Base-by-base conservation (phyloP, 257 asterid genomes). In the Solanum bulbocastanum region DNA sequence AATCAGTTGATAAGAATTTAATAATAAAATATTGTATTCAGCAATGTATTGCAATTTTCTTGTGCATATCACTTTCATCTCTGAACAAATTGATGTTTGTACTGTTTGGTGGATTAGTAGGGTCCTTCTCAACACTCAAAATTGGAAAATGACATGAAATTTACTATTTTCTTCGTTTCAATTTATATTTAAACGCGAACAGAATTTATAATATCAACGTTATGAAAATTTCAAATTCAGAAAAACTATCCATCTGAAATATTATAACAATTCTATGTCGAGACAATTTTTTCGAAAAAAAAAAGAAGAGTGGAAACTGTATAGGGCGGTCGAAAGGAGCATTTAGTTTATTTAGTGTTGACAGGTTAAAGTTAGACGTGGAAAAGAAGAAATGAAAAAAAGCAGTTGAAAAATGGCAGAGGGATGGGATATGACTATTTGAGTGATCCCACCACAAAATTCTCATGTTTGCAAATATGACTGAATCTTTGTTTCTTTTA, bases 321-420 rank as follows among this genome's bases (percentile, higher is more conserved):
- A 7, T 58, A 18, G 32, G 69, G 30, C 23, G 23, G 62, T 52
- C 14, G 12, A 60, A 60, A 60, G 30, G 69, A 9, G 15, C 71
- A 62, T 62, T 62, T 62, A n/a, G 32, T 62, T 62, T 62, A 23
- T 62, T n/a, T 62, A 23, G 32, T 62, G 71, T 62, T 5, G 71
- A 62, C 71, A 62, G 16, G 71, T n/a, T 62, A 62, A 39, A 79
- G 92, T 91, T 86, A 90, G 83, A 88, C 92, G 92, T 90, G 92
- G 87, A 90, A 91, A 88, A 91, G 89, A 90, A 90, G 93, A 91
- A 36, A 74, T 32, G 76, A 88, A 85, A 83, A n/a, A 46, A 56
- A 69, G 84, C 84, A 65, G 83, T 76, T 82, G 69, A 79, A 22
- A 60, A 8, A 16, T 12, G 40, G 20, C 15, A 83, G 56, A 56